Evolutionary conservation across 2,329 filamentous ascomycete genomes (phyloP), one percentile per base, ranked within the genome.

Genomic region (Phyllosticta citribraziliensis): DNA sequence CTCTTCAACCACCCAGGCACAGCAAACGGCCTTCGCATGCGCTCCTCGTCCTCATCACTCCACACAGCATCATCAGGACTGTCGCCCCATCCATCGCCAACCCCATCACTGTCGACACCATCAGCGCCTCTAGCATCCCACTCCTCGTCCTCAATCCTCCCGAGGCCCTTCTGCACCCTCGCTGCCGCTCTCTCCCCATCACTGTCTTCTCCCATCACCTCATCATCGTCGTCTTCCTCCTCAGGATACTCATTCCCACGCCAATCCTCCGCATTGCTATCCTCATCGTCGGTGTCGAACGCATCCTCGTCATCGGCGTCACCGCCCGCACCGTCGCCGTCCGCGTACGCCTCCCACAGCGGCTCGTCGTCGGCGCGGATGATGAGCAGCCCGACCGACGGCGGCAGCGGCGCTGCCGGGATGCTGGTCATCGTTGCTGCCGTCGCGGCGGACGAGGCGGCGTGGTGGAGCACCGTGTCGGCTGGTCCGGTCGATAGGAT

Each of bases 241-340:
- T 92, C 88, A 0, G 88, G 88, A 66, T 92, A 92, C 70, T 92
- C 88, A 59, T 88, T 86, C 3, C 85, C 84, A 69, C 91, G 91
- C 72, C 90, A 86, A 67, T 90, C 87, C 70, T 92, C 88, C 40
- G 88, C 82, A 68, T 87, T 86, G 47, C 83, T 83, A 65, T 86
- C 83, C 25, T 83, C 82, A 64, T 85, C 83, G 62, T 86, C 84
- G 35, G 78, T 83, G 64, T 84, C 79, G 73, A 79, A 83, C 54
- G 79, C 77, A 12, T 58, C 61, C n/a, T 33, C 40, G 50, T 56
- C 61, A 1, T 20, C 25, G 24, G 5, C 19, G n/a, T 79, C 67
- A 33, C 73, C 77, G 54, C 80, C 81, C 47, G 74, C 78, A 52
- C 80, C 80, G 14, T 82, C 79, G n/a, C 80, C 76, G 61, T 78